Conservation (phyloP, 2,329 filamentous ascomycete species). For the Xylariaceae sp. region DNA sequence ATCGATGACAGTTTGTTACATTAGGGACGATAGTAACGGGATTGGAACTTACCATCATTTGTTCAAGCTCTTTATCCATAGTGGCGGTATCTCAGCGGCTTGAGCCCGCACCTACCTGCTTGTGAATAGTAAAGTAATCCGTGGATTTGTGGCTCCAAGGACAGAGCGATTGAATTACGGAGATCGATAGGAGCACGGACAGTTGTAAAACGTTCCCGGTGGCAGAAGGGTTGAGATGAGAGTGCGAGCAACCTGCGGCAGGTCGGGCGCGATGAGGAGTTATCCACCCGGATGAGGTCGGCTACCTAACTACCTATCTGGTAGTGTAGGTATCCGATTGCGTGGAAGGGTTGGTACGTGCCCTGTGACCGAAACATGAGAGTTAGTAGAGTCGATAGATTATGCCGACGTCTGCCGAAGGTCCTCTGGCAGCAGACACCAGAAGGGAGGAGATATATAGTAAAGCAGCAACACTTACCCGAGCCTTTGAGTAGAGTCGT, state of each 20-base stretch:
- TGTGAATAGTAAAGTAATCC: not conserved
- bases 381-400: no score
- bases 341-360: no score
- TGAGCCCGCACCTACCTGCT: not conserved
- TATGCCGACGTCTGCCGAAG: no score
- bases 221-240: not conserved
- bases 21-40: not conserved
- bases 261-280: no score
- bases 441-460: no score
- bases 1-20: not conserved
- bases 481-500: no score
- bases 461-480: no score
- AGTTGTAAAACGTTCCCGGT: not conserved
- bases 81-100: not conserved
- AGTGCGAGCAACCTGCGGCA: not conserved
- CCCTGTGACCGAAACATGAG: no score
- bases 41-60: constrained; percentile 12
- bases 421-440: no score
- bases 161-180: not conserved
- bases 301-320: no score
- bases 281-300: no score
- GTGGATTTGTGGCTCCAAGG: not conserved
- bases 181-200: not conserved
- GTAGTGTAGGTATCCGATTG: no score
- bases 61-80: constrained; percentile 3